Base-by-base conservation (phyloP, 2,329 filamentous ascomycete species). In the Aspergillus alliaceus region DNA sequence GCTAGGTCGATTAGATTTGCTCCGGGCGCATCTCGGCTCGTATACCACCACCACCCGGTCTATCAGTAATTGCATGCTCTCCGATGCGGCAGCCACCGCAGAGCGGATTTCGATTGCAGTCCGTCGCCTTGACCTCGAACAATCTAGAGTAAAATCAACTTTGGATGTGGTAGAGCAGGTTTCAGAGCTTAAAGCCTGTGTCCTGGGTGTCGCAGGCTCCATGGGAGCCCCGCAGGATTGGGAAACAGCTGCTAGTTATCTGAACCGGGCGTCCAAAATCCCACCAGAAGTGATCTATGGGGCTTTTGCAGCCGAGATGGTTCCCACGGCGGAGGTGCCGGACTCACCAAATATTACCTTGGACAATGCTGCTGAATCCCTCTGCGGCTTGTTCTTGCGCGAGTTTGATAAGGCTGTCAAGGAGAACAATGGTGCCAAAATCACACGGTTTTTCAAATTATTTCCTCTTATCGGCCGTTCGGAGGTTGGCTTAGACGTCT, bases 201-300 rank as follows among this genome's bases (percentile, higher is more conserved):
- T 98, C 34, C 86, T 97, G 59, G 95, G 95, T 42, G 93, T 98
- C 11, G 88, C 93, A 25, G 95, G 93, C 18, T 96, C 90, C 58
- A 99, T 99, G 95, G 95, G 93, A 32, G 93, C 93, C 4, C 91
- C 95, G 40, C 95, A 99, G 75, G 95, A 99, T 78, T 99, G 95
- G 95, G 95, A 99, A 75, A 95, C 91, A 3, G 95, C 95, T 3
- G 95, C 95, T 2, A 90, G 85, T 47, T 98, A 98, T 74, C 83
- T 99, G 57, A 86, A 90, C 61, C 86, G 93, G 44, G 93, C 95
- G 6, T 87, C 87, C 59, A 87, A 89, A 64, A 87, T 99, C 12
- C 93, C 93, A 0, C 83, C 87, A 51, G 82, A 89, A 1, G 93
- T 99, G 51, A 82, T 93, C 51, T 84, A 89, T 64, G 91, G 95